These are phyloP conservation scores for Fagopyrum esculentum DNA, from an alignment of 148 eudicot species.

Conservation along the genomic window DNA sequence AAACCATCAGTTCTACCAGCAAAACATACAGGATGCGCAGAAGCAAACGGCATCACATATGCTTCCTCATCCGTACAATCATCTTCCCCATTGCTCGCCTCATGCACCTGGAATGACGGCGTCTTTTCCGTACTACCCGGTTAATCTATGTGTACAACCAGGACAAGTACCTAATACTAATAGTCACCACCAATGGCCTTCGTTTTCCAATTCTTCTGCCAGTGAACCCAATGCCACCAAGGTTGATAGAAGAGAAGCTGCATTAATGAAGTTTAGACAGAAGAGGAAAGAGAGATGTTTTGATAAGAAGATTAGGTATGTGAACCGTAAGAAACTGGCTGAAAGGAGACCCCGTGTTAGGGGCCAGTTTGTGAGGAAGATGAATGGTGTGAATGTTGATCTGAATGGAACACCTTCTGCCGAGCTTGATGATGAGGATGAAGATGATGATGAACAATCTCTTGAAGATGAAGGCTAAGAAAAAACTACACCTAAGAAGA, in stretches of 20 bases:
- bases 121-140: slow-evolving; percentile 61
- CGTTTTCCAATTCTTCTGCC: slow-evolving; percentile 40
- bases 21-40: slow-evolving; percentile 29
- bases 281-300: slow-evolving; percentile 94
- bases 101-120: slow-evolving; percentile 48
- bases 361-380: slow-evolving; percentile 93
- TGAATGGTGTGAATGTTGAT: slow-evolving; percentile 75
- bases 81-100: slow-evolving; percentile 49
- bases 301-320: slow-evolving; percentile 92
- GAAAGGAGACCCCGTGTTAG: slow-evolving; percentile 89
- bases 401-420: slow-evolving; percentile 74
- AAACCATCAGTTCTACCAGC: slow-evolving; percentile 36
- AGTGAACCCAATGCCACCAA: slow-evolving; percentile 38
- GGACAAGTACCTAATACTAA: slow-evolving; percentile 49
- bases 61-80: slow-evolving; percentile 44
- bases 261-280: slow-evolving; percentile 86
- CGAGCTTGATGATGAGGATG: slow-evolving; percentile 70
- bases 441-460: slow-evolving; percentile 53
- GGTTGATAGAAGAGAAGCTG: slow-evolving; percentile 87
- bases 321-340: slow-evolving; percentile 70
- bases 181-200: slow-evolving; percentile 41
- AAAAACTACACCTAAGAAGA: not conserved
- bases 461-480: slow-evolving; percentile 36
- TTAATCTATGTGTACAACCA: slow-evolving; percentile 49
- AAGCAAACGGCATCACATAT: slow-evolving; percentile 32